Conservation (phyloP, 2,329 filamentous ascomycete genomes). For the Sclerotinia subarctica region DNA sequence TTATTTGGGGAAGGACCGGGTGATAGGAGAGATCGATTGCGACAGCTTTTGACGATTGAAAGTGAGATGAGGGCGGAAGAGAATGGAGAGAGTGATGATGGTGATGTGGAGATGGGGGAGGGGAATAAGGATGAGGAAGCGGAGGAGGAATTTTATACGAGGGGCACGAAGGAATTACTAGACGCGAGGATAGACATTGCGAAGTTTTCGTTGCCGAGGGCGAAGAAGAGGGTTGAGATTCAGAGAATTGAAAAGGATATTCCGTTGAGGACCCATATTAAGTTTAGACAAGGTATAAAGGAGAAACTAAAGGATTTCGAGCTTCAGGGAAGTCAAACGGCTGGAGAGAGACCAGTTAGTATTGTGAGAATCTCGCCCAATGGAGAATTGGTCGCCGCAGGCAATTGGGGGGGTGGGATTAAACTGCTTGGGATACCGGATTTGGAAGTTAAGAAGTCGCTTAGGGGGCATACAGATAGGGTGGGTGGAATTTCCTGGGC, state of each 20-base stretch:
- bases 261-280: slow-evolving; percentile 83
- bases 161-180: slow-evolving; percentile 71
- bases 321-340: slow-evolving; percentile 88
- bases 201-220: slow-evolving; percentile 76
- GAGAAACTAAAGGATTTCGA: slow-evolving; percentile 80
- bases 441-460: slow-evolving; percentile 68
- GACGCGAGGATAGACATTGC: slow-evolving; percentile 77
- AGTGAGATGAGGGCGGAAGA: slow-evolving; percentile 56
- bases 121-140: slow-evolving; percentile 61
- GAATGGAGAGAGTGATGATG: slow-evolving; percentile 60
- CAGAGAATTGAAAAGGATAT: slow-evolving; percentile 81
- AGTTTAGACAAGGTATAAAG: slow-evolving; percentile 86
- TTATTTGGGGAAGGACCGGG: slow-evolving; percentile 87
- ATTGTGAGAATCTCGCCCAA: slow-evolving; percentile 89
- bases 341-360: slow-evolving; percentile 84
- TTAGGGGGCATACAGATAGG: slow-evolving; percentile 83
- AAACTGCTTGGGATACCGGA: slow-evolving; percentile 82
- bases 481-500: slow-evolving; percentile 90
- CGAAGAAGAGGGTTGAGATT: slow-evolving; percentile 70
- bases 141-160: slow-evolving; percentile 94
- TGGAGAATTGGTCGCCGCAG: slow-evolving; percentile 78
- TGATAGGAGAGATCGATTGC: slow-evolving; percentile 81
- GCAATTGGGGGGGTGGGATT: slow-evolving; percentile 89
- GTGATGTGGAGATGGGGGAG: slow-evolving; percentile 56
- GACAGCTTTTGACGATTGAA: slow-evolving; percentile 73